A percentile compares a stretch with the other conserved stretches of the same genome.
These are phyloP conservation scores for Rosa persica DNA, from an alignment of 306 rosid genomes.

Conservation along the genomic window DNA sequence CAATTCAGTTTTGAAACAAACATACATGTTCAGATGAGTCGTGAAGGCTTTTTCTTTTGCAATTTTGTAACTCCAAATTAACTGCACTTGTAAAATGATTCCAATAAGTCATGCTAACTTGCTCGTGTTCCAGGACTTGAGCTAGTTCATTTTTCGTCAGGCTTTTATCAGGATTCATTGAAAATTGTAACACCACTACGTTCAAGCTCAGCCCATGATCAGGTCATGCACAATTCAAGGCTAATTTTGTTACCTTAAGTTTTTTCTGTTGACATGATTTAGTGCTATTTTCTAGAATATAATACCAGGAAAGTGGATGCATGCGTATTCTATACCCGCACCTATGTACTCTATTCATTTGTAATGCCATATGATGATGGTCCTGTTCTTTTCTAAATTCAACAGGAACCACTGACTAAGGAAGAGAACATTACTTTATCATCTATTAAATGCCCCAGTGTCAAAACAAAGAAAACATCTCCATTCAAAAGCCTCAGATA, in stretches of 20 bases:
- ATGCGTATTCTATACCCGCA: no score
- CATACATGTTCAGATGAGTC: background rate
- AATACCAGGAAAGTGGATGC: no score
- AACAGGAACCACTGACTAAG: background rate
- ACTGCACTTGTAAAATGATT: background rate
- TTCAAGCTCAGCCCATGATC: background rate
- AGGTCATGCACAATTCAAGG: conserved; percentile 3
- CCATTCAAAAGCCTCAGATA: background rate
- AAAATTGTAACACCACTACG: background rate
- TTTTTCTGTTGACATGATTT: background rate
- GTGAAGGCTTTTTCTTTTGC: no score
- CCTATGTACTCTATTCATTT: no score
- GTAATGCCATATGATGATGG: no score
- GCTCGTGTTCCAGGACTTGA: background rate
- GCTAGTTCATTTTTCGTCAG: background rate
- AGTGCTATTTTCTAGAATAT: no score
- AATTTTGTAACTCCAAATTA: no score
- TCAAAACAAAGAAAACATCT: background rate
- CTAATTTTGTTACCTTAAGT: background rate
- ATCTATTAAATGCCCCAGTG: conserved; percentile 11
- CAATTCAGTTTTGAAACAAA: background rate
- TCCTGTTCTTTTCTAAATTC: background rate
- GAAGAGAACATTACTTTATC: background rate
- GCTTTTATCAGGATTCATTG: background rate
- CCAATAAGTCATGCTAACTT: background rate